Evolutionary conservation across 2,329 filamentous ascomycete species (phyloP), one percentile per base, ranked within the genome.

Genomic region (Colletotrichum nymphaeae): DNA sequence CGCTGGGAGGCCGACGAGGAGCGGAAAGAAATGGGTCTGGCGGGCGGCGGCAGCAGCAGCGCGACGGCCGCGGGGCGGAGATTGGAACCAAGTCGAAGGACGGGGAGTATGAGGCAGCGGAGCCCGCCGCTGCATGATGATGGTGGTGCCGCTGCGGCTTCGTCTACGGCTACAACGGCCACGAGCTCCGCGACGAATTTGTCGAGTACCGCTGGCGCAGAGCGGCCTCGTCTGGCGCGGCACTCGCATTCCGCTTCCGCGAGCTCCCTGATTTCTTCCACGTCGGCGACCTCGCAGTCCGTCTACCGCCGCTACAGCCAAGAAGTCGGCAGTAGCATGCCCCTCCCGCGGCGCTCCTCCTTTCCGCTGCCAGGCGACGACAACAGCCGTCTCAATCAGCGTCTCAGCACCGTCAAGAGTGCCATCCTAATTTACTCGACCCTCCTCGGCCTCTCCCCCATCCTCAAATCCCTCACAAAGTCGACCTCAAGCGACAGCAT

Each of bases 401-500:
- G 89, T 24, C 79, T 98, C 5, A 91, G 93, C 42, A 98, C 97
- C 1, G 91, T 95, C 77, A 98, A 98, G 83, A 98, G 95, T 0
- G 95, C 95, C 0, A 87, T 97, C 49, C 88, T 98, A 63, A 98
- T 98, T 78, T 98, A 97, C 84, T 97, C 93, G 77, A 95, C 95
- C 4, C 88, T 99, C 16, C 90, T 98, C 4, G 97, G 96, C 12
- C 89, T 99, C 4, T 97, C 94, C 55, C 97, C 97, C 0, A 98
- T 99, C 76, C 91, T 99, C 74, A 98, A 98, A 82, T 98, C 95
- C 1, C 89, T 99, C n/a, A 99, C 97, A 0, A 90, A 90, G 63
- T 98, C 95, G 5, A 98, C 96, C 5, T 96, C 94, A 8, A 93
- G 91, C 69, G 97, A 99, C 87, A 97, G 93, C 56, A 99, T 99